These are phyloP conservation scores for barley (Hordeum vulgare) DNA, from an alignment of 176 grass and related monocot genomes.

Conservation along the genomic window MorexV3_pseudomolecules_assembly NC_058519.1:646566969-646567468, in stretches of 20 bases:
- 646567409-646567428: not conserved
- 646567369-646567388: constrained; percentile 4
- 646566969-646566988: not conserved
- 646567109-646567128: constrained; percentile 6
- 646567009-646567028: not conserved
- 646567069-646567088: not conserved
- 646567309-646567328: too few species aligned
- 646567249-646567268: too few species aligned
- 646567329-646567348: constrained; percentile 42
- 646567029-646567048: not conserved
- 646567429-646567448: constrained; percentile 50
- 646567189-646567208: not conserved
- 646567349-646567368: constrained; percentile 10
- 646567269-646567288: too few species aligned
- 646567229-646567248: not conserved
- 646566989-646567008: not conserved
- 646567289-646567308: too few species aligned
- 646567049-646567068: not conserved
- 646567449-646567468: constrained; percentile 70
- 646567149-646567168: not conserved
- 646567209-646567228: not conserved
- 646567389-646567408: not conserved
- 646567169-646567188: not conserved
- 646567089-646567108: not conserved
- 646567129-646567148: not conserved